Base-by-base conservation (phyloP, 2,329 filamentous ascomycete genomes). In the Fusarium nelsonii region DNA sequence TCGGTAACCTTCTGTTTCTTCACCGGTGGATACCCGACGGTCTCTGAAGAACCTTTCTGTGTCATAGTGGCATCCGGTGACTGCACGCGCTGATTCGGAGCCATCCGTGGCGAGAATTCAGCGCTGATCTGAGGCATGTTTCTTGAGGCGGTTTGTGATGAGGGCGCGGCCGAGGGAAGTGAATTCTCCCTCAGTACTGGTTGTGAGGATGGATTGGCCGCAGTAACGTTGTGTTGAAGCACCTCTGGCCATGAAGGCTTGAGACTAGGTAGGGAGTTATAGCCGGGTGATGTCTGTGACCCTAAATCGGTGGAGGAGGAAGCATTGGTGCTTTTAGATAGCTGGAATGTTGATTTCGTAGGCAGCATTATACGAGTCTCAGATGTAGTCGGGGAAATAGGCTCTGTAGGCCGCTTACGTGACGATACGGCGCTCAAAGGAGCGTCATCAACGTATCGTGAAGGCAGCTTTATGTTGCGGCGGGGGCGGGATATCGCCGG, bases 41-140 rank as follows among this genome's bases (percentile, higher is more conserved):
- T 32, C 16, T 15, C 26, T 3, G 18, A 7, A 14, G 14, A 15
- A 11, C 4, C 23, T 3, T 15, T 20, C 7, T 14, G 10, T 16
- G 6, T 0, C 4, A n/a, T 10, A 11, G 11, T 32, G 2, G 43
- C 4, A 3, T 18, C 12, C 4, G 16, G 2, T 1, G 51, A 14
- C 7, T 46, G 20, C 12, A 6, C 6, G 20, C 14, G n/a, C 1
- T 11, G 12, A 3, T 4, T 10, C 1, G 23, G 7, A 4, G 16
- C 3, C 4, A 30, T 14, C 4, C 11, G 40, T 18, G 51, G 28
- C 4, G 32, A 26, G 10, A 16, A 3, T 7, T 9, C 7, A 1
- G 11, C 1, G 20, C 14, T 10, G 2, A 3, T 2, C 23, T 6
- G 20, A 6, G 20, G 14, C 20, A 9, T 8, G 8, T 16, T 41